Evolutionary conservation across 2,329 filamentous ascomycete genomes (phyloP), one percentile per base, ranked within the genome.

Genomic region (Pseudogymnoascus sp.): DNA sequence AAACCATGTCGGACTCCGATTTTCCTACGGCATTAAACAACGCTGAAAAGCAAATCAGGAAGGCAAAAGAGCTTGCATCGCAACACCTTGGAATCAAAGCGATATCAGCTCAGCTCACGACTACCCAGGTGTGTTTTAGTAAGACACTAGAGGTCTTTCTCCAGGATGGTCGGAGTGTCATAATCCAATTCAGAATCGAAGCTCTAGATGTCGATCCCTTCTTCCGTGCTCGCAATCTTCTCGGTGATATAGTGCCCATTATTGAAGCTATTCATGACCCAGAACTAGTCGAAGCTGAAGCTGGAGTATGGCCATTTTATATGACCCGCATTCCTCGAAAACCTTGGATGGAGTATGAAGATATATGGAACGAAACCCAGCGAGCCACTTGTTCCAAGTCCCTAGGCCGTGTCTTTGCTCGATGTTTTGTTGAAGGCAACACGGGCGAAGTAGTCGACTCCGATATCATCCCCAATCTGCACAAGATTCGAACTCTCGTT

Each of bases 181-280:
- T 71, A 43, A 69, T 71, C 6, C 68, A 70, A 63, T 69, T 71
- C 62, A 68, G 67, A 41, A 41, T 62, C 21, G 64, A 69, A 63
- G 64, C 63, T 25, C 57, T 71, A 6, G 67, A 71, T 37, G 62
- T 65, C 6, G 61, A 57, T 11, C 62, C 66, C 28, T 71, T 69
- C 63, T 34, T 65, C 28, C 6, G 23, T 63, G 69, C 70, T 45
- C 60, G 66, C n/a, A 23, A 48, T 36, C 54, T 64, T 10, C 65
- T 71, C 39, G 68, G 70, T 14, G 23, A 64, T 7, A 34, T 67
- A 6, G 69, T 70, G 36, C 69, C 70, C 7, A 62, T 67, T 23
- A 66, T 70, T 60, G 65, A 28, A 65, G 36, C 41, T 57, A 37
- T 39, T 69, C 61, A 23, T 65, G 34, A 65, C 69, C 54, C 61